Conservation (phyloP, 768 basidiomycete species). For the Termitomyces sp. region DNA sequence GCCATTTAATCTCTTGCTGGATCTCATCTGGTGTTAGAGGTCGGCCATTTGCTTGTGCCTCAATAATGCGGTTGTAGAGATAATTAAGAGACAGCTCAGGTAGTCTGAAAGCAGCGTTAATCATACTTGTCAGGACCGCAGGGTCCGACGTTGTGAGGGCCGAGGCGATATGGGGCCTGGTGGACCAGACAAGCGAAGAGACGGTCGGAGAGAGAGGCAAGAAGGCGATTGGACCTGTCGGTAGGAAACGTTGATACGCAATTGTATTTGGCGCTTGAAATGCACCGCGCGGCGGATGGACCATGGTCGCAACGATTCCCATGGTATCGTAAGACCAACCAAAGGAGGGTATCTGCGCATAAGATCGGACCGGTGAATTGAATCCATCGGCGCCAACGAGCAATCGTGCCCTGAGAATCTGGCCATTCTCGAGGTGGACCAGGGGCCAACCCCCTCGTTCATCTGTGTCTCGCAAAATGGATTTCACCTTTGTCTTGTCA, state of each 20-base stretch:
- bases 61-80: constrained; percentile 56
- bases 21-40: constrained; percentile 46
- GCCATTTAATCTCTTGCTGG: constrained; percentile 60
- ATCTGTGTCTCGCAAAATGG: constrained; percentile 52
- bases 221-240: constrained; percentile 94
- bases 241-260: constrained; percentile 92
- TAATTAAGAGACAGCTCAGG: constrained; percentile 70
- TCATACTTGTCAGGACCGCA: constrained; percentile 60
- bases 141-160: constrained; percentile 64
- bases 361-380: constrained; percentile 89
- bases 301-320: constrained; percentile 85
- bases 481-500: constrained; percentile 70
- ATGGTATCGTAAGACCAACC: constrained; percentile 91
- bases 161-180: constrained; percentile 68
- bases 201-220: constrained; percentile 74
- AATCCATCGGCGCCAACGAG: constrained; percentile 91
- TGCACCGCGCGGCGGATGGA: constrained; percentile 59
- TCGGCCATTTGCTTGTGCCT: constrained; percentile 38
- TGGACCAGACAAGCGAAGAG: constrained; percentile 95
- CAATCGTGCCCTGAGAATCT: constrained; percentile 62
- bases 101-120: constrained; percentile 64
- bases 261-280: constrained; percentile 67
- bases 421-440: constrained; percentile 67
- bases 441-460: constrained; percentile 71
- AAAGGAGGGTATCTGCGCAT: constrained; percentile 78